Evolutionary conservation across 805 yeast genomes (phyloP).

Genomic region (Candida chilensis): DNA sequence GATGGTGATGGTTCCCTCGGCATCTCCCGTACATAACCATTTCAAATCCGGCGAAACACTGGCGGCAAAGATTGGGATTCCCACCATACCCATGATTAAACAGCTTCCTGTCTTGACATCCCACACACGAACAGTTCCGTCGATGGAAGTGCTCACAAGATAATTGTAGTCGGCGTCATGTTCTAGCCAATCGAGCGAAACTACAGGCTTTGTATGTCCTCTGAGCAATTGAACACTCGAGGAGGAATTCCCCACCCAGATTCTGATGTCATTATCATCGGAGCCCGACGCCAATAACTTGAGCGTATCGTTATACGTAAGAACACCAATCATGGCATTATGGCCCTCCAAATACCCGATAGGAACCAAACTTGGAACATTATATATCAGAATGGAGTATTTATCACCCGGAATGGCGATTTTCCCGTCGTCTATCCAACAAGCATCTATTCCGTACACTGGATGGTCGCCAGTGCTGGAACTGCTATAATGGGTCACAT

Average conservation of each 20-base stretch:
- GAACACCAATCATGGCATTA: constrained; percentile 41
- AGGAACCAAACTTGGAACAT: constrained; percentile 36
- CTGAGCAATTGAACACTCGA: constrained; percentile 36
- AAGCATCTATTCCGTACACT: constrained; percentile 41
- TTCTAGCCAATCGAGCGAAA: constrained; percentile 47
- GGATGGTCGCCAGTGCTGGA: constrained; percentile 40
- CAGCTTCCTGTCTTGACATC: constrained; percentile 35
- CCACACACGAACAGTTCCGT: constrained; percentile 68
- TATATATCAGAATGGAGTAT: constrained; percentile 46
- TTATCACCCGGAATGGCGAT: constrained; percentile 63
- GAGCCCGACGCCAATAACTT: constrained; percentile 65
- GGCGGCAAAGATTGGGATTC: constrained; percentile 47
- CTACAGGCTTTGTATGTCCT: constrained; percentile 53
- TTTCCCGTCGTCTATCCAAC: constrained; percentile 65
- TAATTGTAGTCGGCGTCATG: constrained; percentile 13
- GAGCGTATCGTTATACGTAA: constrained; percentile 42
- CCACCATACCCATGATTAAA: constrained; percentile 29
- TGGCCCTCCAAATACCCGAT: constrained; percentile 58
- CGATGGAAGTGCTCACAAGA: constrained; percentile 50
- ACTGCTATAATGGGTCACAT: constrained; percentile 59
- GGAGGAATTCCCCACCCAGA: constrained; percentile 65
- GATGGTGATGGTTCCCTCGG: constrained; percentile 47
- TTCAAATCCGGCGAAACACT: constrained; percentile 38
- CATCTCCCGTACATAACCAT: constrained; percentile 55
- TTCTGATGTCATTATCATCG: constrained; percentile 63